Conservation (phyloP, 805 yeast species). For the Debaryomyces castellii region DNA sequence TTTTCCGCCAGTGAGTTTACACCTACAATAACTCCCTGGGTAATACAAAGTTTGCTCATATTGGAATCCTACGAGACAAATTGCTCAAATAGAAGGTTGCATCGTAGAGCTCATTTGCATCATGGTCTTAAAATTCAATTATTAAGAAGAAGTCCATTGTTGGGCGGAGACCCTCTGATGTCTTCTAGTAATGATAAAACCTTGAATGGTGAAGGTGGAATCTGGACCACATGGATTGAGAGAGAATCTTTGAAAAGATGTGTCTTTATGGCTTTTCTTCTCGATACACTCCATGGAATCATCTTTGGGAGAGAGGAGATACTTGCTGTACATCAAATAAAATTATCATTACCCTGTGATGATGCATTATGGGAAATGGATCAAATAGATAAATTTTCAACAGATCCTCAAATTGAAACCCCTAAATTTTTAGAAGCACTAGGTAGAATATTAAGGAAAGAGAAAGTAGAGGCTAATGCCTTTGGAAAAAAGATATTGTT, state of each 20-base stretch:
- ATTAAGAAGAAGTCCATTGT: conserved; percentile 21
- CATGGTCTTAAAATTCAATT: conserved; percentile 58
- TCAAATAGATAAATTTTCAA: conserved; percentile 9
- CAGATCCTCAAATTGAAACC: conserved; percentile 11
- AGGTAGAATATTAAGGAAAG: conserved; percentile 17
- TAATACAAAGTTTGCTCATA: conserved; percentile 65
- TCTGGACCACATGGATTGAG: conserved; percentile 32
- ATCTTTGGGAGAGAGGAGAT: conserved; percentile 28
- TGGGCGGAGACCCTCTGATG: conserved; percentile 37
- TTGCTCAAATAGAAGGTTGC: conserved; percentile 60
- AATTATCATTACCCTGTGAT: conserved; percentile 23
- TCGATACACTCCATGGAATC: conserved; percentile 33
- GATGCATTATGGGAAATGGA: conserved; percentile 23
- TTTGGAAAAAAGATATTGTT: conserved; percentile 18
- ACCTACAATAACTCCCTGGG: conserved; percentile 72
- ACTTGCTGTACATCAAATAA: conserved; percentile 22
- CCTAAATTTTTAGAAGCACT: conserved; percentile 20
- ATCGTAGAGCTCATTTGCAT: conserved; percentile 76
- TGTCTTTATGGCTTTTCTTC: conserved; percentile 28
- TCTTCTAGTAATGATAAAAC: conserved; percentile 12
- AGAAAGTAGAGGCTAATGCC: conserved; percentile 14
- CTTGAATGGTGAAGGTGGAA: conserved; percentile 6
- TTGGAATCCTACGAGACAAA: conserved; percentile 73
- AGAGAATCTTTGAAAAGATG: conserved; percentile 32
- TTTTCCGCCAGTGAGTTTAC: conserved; percentile 66